phyloP scores from a whole-genome alignment of 257 asterid genomes.

The Jasminum sambac region DNA sequence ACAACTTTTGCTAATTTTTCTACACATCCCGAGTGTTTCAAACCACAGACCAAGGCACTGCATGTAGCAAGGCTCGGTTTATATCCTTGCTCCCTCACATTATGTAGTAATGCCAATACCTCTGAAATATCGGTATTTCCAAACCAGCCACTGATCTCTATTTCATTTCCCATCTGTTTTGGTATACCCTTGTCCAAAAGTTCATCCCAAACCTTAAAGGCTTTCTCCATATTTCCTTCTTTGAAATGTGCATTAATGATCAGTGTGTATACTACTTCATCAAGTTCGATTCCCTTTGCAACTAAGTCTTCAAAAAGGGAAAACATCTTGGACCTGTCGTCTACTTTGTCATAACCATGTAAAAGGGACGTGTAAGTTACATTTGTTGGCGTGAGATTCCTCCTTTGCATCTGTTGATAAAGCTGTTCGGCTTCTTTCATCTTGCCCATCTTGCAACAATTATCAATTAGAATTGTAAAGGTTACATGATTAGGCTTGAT shows the following conservation, averaged over 20 bases:
- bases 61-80: conserved; percentile 59
- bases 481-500: conserved; percentile 73
- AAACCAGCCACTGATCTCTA: conserved; percentile 50
- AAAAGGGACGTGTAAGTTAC: conserved; percentile 72
- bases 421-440: conserved; percentile 71
- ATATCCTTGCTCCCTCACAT: conserved; percentile 63
- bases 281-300: conserved; percentile 70
- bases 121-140: conserved; percentile 47
- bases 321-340: conserved; percentile 61
- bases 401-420: conserved; percentile 57
- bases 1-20: conserved; percentile 46
- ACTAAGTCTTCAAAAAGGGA: conserved; percentile 58
- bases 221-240: conserved; percentile 57
- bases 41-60: conserved; percentile 53
- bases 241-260: conserved; percentile 57
- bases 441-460: conserved; percentile 55
- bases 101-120: conserved; percentile 46
- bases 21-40: conserved; percentile 58
- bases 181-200: conserved; percentile 58
- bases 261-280: conserved; percentile 54
- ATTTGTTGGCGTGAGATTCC: conserved; percentile 60
- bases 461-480: conserved; percentile 67
- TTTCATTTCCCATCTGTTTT: conserved; percentile 53
- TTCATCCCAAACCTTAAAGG: conserved; percentile 58
- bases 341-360: conserved; percentile 68